Conservation (phyloP, 1,139 yeast genomes). For the Lodderomyces margitis region DNA sequence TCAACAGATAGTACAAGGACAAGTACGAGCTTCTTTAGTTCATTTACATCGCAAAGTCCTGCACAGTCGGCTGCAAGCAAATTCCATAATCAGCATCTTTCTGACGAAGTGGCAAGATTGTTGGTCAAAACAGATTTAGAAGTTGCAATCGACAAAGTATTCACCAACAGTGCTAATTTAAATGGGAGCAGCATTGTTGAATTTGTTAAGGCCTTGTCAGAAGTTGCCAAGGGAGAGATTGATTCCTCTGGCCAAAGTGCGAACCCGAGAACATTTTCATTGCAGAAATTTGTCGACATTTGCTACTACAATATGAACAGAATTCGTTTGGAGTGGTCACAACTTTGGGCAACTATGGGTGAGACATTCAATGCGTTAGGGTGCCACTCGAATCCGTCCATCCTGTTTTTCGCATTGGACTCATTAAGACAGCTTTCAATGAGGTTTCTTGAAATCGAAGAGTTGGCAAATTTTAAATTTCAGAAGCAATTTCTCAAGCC, state of each 20-base stretch:
- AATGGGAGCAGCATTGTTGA: conserved; percentile 82
- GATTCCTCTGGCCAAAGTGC: conserved; percentile 80
- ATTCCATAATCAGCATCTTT: conserved; percentile 45
- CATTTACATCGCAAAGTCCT: conserved; percentile 35
- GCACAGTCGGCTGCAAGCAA: conserved; percentile 44
- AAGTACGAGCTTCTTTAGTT: conserved; percentile 49
- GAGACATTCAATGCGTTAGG: conserved; percentile 85
- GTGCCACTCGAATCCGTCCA: conserved; percentile 69
- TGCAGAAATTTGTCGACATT: conserved; percentile 94
- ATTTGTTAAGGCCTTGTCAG: conserved; percentile 83
- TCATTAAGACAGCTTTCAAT: conserved; percentile 89
- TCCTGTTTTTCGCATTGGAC: conserved; percentile 89
- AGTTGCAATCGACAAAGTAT: conserved; percentile 83
- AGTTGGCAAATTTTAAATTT: conserved; percentile 90
- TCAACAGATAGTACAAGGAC: conserved; percentile 54
- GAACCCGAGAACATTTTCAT: conserved; percentile 86
- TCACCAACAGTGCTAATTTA: conserved; percentile 76
- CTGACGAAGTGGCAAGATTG: conserved; percentile 41
- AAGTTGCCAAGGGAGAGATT: conserved; percentile 87
- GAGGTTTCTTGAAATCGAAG: conserved; percentile 91
- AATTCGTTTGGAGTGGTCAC: conserved; percentile 95
- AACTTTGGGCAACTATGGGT: conserved; percentile 92
- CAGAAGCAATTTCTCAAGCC: conserved; percentile 93
- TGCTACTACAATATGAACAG: conserved; percentile 97
- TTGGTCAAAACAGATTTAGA: conserved; percentile 75